A percentile compares a stretch with the other conserved stretches of the same genome.
Evolutionary conservation across 2,329 filamentous ascomycete genomes (phyloP).

Genomic region (Colletotrichum musicola): DNA sequence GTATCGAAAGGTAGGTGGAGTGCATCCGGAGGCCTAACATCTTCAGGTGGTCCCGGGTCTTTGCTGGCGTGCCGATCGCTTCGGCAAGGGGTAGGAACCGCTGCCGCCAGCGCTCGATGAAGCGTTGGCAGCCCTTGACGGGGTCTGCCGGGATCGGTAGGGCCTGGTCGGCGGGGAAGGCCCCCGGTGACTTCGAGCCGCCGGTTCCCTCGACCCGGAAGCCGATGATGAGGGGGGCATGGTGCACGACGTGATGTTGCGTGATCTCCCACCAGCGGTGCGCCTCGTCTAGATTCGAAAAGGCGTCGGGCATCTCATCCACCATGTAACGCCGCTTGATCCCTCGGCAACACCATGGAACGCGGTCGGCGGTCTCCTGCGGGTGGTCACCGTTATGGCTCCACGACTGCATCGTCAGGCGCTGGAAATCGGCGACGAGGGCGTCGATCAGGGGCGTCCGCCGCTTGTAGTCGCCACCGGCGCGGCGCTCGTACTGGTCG

Average conservation of each 20-base stretch:
- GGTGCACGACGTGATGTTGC: constrained; percentile 29
- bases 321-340: constrained; percentile 21
- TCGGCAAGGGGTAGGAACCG: constrained; percentile 42
- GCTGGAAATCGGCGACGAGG: constrained; percentile 26
- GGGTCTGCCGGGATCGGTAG: constrained; percentile 23
- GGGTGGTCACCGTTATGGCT: constrained; percentile 31
- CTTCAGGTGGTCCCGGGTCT: constrained; percentile 11
- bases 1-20: constrained; percentile 43
- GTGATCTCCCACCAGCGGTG: constrained; percentile 35
- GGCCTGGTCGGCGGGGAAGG: constrained; percentile 2
- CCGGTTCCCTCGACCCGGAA: constrained; percentile 30
- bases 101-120: constrained; percentile 18
- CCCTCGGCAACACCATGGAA: constrained; percentile 34
- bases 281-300: constrained; percentile 25
- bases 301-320: constrained; percentile 30
- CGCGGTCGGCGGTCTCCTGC: neutral
- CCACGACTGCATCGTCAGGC: constrained; percentile 36
- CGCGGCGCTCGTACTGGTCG: constrained; percentile 17
- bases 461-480: neutral
- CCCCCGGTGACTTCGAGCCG: neutral
- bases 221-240: constrained; percentile 22
- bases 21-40: constrained; percentile 25
- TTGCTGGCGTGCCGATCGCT: constrained; percentile 1
- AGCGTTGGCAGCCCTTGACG: constrained; percentile 38
- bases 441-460: constrained; percentile 17